phyloP scores from a whole-genome alignment of 1,284 basidiomycete species.

The Fistulinella cinereoalba region DNA sequence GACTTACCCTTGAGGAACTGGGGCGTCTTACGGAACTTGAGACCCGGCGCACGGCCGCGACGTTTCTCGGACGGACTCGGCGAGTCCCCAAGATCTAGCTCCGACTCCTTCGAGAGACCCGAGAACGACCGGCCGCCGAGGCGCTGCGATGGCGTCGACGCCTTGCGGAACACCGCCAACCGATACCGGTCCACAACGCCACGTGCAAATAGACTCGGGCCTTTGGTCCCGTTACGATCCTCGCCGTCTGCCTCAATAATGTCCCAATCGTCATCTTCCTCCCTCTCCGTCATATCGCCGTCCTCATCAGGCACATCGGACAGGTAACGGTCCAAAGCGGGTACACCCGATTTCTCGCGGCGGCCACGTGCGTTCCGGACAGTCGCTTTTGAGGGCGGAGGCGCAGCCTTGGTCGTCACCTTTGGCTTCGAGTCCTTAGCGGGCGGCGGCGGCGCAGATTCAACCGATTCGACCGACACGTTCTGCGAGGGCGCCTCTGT shows the following conservation, averaged over 20 bases:
- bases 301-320: constrained; percentile 58
- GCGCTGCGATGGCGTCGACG: constrained; percentile 56
- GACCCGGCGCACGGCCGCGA: constrained; percentile 60
- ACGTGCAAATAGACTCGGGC: constrained; percentile 75
- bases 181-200: constrained; percentile 81
- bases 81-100: constrained; percentile 38
- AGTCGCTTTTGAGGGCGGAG: constrained; percentile 22
- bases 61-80: constrained; percentile 55
- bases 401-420: constrained; percentile 28
- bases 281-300: constrained; percentile 50
- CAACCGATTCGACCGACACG: constrained; percentile 10
- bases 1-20: constrained; percentile 71
- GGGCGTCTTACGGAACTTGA: constrained; percentile 70
- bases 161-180: constrained; percentile 78
- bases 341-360: constrained; percentile 75
- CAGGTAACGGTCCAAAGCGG: constrained; percentile 68
- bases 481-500: constrained; percentile 9
- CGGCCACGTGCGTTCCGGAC: constrained; percentile 38
- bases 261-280: constrained; percentile 84
- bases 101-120: constrained; percentile 55
- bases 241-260: constrained; percentile 77
- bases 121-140: constrained; percentile 49
- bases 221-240: constrained; percentile 73
- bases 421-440: constrained; percentile 31
- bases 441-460: constrained; percentile 26